A percentile compares a stretch with the other conserved stretches of the same genome.
phyloP scores from a whole-genome alignment of 129 eudicot genomes.

The Lonicera japonica region DNA sequence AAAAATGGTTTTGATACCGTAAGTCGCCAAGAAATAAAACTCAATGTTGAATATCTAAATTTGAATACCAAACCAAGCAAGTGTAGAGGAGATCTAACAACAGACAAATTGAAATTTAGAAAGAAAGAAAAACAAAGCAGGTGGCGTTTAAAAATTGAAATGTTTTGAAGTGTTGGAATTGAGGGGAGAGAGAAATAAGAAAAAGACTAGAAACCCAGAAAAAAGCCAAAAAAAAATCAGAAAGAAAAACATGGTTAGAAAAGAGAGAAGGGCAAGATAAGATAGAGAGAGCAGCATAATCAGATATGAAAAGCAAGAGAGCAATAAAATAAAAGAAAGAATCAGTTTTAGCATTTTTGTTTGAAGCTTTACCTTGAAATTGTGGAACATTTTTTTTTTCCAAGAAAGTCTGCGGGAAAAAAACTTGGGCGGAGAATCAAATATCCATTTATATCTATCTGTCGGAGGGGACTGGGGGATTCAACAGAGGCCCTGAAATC shows the following conservation, averaged over 20 bases:
- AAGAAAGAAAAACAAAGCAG: neutral
- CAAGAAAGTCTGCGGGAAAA: neutral
- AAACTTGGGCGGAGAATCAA: constrained; percentile 5
- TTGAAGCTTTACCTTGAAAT: constrained; percentile 17
- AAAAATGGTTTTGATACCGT: neutral
- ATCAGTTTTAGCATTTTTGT: neutral
- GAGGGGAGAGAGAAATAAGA: neutral
- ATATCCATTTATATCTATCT: neutral
- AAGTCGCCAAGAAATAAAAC: neutral
- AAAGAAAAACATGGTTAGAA: neutral
- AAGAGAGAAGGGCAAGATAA: neutral
- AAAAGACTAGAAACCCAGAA: neutral
- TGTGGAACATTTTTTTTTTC: constrained; percentile 15
- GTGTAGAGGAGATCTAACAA: constrained; percentile 7
- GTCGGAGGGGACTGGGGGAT: constrained; percentile 20
- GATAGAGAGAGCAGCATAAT: neutral
- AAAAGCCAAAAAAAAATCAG: neutral
- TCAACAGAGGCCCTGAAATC: constrained; percentile 38
- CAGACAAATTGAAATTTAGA: constrained; percentile 1
- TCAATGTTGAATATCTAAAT: neutral
- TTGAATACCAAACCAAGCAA: neutral
- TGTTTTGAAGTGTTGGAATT: neutral
- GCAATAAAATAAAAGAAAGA: neutral
- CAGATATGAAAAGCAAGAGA: neutral
- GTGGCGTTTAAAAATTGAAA: no score